Percentiles rank a stretch among this genome's conserved stretches.
Conservation (phyloP, 2,329 filamentous ascomycete species). For the Ceratocystis papillata region DNA sequence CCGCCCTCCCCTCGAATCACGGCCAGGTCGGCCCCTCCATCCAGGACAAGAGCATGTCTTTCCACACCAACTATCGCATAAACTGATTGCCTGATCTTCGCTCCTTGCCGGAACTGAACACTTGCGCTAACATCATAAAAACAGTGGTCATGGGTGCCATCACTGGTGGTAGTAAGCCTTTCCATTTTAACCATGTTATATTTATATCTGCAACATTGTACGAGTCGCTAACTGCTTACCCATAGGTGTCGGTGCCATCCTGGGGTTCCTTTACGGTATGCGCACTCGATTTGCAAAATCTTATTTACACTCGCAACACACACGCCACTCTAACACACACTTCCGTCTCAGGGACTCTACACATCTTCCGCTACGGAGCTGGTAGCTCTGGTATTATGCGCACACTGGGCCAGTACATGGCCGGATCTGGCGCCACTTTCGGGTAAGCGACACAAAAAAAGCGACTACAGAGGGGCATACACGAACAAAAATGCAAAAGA, state of each 20-base stretch:
- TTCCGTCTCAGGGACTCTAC: slow-evolving; percentile 59
- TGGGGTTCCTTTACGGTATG: slow-evolving; percentile 94
- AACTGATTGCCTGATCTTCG: neutral
- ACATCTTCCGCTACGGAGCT: slow-evolving; percentile 89
- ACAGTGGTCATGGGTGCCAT: slow-evolving; percentile 94
- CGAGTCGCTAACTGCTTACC: slow-evolving; percentile 12
- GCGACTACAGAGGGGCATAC: neutral
- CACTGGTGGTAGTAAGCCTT: slow-evolving; percentile 87
- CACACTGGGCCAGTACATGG: slow-evolving; percentile 93
- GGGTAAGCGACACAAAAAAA: slow-evolving; percentile 47
- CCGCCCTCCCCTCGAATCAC: slow-evolving; percentile 35
- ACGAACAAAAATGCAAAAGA: neutral
- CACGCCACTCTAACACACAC: slow-evolving; percentile 24
- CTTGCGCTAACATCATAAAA: slow-evolving; percentile 12
- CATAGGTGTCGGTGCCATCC: slow-evolving; percentile 86
- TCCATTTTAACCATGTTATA: neutral
- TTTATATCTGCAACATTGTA: neutral
- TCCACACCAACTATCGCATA: neutral
- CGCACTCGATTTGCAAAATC: slow-evolving; percentile 19
- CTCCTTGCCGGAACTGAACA: neutral
- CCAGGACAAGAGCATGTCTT: slow-evolving; percentile 41
- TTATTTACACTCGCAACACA: neutral
- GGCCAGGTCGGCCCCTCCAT: slow-evolving; percentile 30
- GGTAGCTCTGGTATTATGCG: slow-evolving; percentile 89
- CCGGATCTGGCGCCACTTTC: slow-evolving; percentile 87